Evolutionary conservation across 2,329 filamentous ascomycete species (phyloP).

Genomic region (Dactylonectria estremocensis): DNA sequence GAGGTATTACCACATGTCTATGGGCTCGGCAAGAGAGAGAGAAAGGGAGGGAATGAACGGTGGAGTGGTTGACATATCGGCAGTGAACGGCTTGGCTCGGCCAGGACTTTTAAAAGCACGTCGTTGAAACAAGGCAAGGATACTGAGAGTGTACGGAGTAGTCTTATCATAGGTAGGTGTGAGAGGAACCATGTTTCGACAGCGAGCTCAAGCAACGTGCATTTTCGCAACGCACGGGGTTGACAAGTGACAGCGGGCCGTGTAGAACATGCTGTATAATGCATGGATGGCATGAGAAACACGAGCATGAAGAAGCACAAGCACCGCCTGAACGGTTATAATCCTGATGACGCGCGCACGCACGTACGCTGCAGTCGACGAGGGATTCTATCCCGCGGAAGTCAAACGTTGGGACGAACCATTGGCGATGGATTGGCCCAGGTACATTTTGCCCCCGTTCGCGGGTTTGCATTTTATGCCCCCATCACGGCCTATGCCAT

Average conservation of each 20-base stretch:
- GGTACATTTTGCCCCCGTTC: neutral
- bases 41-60: constrained; percentile 8
- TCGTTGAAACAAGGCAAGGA: neutral
- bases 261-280: neutral
- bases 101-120: too few species aligned
- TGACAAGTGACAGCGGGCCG: neutral
- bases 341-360: constrained; percentile 15
- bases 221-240: too few species aligned
- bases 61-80: constrained; percentile 11
- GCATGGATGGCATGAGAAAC: neutral
- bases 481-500: neutral
- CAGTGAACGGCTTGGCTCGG: neutral
- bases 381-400: constrained; percentile 9
- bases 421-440: constrained; percentile 9
- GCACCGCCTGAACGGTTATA: constrained; percentile 3
- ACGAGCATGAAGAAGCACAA: neutral
- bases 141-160: neutral
- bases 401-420: constrained; percentile 18
- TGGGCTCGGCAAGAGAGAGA: constrained; percentile 2
- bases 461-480: constrained; percentile 16
- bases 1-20: constrained; percentile 10
- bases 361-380: neutral
- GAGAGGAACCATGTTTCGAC: constrained; percentile 1
- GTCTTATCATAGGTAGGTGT: neutral
- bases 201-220: constrained; percentile 4